Conservation (phyloP, 805 yeast species). For the Pichia rugopelliculosa region DNA sequence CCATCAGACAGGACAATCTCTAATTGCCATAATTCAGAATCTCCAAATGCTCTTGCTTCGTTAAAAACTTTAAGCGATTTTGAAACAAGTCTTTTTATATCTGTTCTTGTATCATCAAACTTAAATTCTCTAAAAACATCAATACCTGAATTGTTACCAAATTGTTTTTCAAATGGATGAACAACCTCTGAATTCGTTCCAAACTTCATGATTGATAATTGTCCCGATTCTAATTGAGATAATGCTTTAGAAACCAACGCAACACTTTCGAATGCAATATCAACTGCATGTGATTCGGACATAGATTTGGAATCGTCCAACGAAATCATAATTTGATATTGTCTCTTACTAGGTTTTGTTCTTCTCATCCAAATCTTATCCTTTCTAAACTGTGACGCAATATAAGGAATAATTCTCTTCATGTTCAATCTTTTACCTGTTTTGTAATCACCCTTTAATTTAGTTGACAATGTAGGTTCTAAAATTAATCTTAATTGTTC, state of each 20-base stretch:
- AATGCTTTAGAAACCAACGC: conserved; percentile 91
- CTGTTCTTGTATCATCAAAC: conserved; percentile 82
- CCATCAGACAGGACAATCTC: conserved; percentile 94
- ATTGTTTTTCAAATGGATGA: conserved; percentile 84
- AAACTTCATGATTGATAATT: conserved; percentile 80
- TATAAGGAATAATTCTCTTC: conserved; percentile 96
- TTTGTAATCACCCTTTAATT: conserved; percentile 89
- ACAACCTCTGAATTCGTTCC: conserved; percentile 80
- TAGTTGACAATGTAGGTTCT: conserved; percentile 96
- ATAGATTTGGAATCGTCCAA: conserved; percentile 96
- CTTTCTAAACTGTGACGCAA: conserved; percentile 94
- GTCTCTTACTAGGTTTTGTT: conserved; percentile 94
- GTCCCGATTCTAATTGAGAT: conserved; percentile 92
- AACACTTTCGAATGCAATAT: conserved; percentile 88
- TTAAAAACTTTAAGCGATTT: conserved; percentile 69
- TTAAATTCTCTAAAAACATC: conserved; percentile 80
- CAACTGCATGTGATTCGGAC: conserved; percentile 88
- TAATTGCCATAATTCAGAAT: conserved; percentile 79
- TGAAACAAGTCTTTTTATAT: conserved; percentile 65
- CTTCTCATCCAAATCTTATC: conserved; percentile 98
- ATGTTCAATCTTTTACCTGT: conserved; percentile 95
- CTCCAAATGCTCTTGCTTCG: conserved; percentile 37
- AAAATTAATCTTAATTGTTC: conserved; percentile 89
- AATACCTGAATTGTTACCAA: conserved; percentile 78
- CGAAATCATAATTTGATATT: conserved; percentile 95